Conservation (phyloP, 78 protist species). For the Salpingoeca rosetta region DNA sequence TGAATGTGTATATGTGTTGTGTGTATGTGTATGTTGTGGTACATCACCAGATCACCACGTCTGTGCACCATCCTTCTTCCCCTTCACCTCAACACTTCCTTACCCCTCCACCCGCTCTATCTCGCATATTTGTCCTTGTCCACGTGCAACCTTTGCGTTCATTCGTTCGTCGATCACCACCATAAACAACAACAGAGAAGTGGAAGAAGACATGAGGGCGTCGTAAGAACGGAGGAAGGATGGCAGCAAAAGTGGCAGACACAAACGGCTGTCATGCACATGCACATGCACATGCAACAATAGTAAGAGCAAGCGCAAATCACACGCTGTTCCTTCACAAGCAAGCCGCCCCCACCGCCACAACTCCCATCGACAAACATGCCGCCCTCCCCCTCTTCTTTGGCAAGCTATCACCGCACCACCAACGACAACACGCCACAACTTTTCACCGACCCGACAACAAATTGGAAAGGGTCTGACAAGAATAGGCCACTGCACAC, state of each 20-base stretch:
- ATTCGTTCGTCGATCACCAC: background rate
- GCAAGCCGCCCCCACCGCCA: too few species aligned
- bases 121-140: background rate
- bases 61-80: background rate
- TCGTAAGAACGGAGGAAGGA: background rate
- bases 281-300: background rate
- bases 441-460: too few species aligned
- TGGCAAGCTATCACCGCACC: too few species aligned
- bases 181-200: background rate
- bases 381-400: background rate
- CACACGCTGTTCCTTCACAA: too few species aligned
- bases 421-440: too few species aligned
- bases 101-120: background rate
- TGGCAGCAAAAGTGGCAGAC: background rate
- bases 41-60: background rate
- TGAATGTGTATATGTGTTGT: background rate
- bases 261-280: background rate
- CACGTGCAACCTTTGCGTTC: background rate
- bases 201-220: background rate
- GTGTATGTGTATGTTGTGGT: background rate
- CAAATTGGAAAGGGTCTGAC: too few species aligned
- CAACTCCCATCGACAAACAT: background rate
- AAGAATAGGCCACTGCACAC: too few species aligned
- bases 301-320: too few species aligned
- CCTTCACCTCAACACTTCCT: background rate